Percentiles rank a stretch among this genome's conserved stretches.
Evolutionary conservation across 2,329 filamentous ascomycete species (phyloP).

Genomic region (Apiospora arundinis): DNA sequence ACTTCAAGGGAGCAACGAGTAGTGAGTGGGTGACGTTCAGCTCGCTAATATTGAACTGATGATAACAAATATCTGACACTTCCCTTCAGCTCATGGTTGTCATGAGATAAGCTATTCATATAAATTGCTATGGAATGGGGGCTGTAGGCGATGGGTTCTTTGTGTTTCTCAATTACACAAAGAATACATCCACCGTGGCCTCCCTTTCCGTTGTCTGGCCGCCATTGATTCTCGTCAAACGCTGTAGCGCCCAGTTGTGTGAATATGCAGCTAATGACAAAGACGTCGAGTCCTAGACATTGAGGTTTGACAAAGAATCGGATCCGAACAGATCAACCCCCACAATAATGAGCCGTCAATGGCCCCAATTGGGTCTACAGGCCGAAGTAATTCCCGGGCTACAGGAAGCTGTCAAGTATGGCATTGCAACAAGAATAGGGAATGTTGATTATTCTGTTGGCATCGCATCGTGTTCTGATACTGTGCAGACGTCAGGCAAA

Average conservation of each 20-base stretch:
- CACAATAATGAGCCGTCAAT: too few species aligned
- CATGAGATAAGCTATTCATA: background rate
- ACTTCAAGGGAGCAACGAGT: background rate
- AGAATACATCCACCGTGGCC: background rate
- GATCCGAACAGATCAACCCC: too few species aligned
- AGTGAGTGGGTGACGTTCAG: too few species aligned
- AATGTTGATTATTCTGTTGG: too few species aligned
- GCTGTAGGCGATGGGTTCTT: background rate
- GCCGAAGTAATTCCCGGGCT: too few species aligned
- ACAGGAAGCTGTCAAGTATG: too few species aligned
- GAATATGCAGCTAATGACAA: background rate
- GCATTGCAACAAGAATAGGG: too few species aligned
- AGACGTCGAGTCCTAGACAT: background rate
- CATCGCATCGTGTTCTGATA: background rate
- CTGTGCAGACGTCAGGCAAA: background rate
- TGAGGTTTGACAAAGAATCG: too few species aligned
- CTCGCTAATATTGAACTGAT: background rate
- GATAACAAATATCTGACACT: background rate
- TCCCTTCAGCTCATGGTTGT: background rate
- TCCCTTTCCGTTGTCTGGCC: background rate
- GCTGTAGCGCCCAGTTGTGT: too few species aligned
- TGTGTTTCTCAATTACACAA: background rate
- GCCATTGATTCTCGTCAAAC: background rate
- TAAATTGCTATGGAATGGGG: background rate
- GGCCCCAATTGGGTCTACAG: too few species aligned